Evolutionary conservation across 352 stramenopile genomes (phyloP).

Genomic region (Plasmopara muralis): DNA sequence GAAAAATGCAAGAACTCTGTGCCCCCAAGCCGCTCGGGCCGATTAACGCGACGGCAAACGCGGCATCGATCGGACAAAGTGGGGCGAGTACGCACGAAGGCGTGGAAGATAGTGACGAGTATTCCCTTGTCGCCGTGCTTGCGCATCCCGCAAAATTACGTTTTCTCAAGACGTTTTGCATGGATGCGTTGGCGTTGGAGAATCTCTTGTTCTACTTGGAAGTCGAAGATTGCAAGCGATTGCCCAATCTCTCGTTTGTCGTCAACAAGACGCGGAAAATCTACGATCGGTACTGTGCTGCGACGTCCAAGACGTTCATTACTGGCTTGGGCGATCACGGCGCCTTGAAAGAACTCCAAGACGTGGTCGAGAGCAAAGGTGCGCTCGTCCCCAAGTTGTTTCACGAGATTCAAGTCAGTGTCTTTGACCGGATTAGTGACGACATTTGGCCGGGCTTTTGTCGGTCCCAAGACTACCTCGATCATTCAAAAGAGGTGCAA

Average conservation of each 20-base stretch:
- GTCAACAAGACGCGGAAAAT: conserved; percentile 69
- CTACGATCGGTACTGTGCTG: conserved; percentile 69
- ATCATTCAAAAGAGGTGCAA: conserved; percentile 44
- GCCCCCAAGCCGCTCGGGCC: conserved; percentile 23
- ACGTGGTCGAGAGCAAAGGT: conserved; percentile 35
- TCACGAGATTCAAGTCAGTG: conserved; percentile 53
- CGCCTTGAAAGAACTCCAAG: conserved; percentile 40
- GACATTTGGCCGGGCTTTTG: conserved; percentile 65
- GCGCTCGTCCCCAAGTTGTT: conserved; percentile 58
- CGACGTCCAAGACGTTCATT: conserved; percentile 44
- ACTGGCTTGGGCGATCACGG: conserved; percentile 24
- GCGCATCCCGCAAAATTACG: conserved; percentile 65
- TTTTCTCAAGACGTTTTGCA: conserved; percentile 84
- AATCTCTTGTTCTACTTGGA: conserved; percentile 83
- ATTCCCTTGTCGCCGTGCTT: conserved; percentile 54
- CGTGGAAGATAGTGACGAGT: conserved; percentile 36
- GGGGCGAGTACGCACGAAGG: no score
- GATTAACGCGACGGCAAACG: no score
- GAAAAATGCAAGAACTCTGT: conserved; percentile 73
- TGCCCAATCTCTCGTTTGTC: conserved; percentile 79
- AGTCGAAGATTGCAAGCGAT: conserved; percentile 77
- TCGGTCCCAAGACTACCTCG: conserved; percentile 62
- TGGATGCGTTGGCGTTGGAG: conserved; percentile 72
- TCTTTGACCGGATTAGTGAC: conserved; percentile 59
- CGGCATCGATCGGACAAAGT: no score